Conservation (phyloP, 208 protist species). For the Trypanosoma congolense region DNA sequence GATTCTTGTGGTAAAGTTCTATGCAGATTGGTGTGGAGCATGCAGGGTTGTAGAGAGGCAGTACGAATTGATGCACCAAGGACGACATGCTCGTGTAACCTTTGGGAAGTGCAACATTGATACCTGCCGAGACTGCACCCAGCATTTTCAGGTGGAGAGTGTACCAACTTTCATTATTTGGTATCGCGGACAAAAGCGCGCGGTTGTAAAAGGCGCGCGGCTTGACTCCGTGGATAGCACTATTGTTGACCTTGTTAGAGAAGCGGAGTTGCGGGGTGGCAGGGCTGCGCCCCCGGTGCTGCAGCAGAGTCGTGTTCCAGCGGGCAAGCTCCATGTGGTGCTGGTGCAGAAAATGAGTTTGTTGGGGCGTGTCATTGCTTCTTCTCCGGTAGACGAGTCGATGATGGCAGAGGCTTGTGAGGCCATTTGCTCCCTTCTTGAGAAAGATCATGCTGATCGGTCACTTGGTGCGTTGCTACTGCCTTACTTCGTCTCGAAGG, state of each 20-base stretch:
- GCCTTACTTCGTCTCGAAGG: conserved; percentile 73
- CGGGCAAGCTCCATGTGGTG: neutral
- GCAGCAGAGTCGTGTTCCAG: neutral
- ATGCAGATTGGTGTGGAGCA: conserved; percentile 87
- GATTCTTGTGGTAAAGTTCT: conserved; percentile 83
- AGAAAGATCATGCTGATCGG: conserved; percentile 2
- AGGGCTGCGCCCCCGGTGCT: neutral
- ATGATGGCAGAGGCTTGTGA: conserved; percentile 38
- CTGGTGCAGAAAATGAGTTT: conserved; percentile 43
- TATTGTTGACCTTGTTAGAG: conserved; percentile 34
- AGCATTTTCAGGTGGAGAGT: conserved; percentile 41
- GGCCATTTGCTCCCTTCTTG: conserved; percentile 8
- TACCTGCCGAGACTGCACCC: conserved; percentile 51
- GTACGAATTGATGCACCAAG: conserved; percentile 51
- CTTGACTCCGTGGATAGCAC: conserved; percentile 49
- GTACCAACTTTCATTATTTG: conserved; percentile 86
- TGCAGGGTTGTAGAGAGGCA: conserved; percentile 68
- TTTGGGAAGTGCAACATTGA: conserved; percentile 86
- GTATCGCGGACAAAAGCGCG: conserved; percentile 35
- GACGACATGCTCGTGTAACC: too few relatives aligned
- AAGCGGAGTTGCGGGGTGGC: neutral
- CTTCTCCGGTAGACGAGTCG: conserved; percentile 36
- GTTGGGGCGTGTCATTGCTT: conserved; percentile 30
- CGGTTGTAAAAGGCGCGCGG: conserved; percentile 39
- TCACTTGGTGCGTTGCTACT: conserved; percentile 54